Conservation (phyloP, 2,329 filamentous ascomycete species). For the Trichoderma afroharzianum region DNA sequence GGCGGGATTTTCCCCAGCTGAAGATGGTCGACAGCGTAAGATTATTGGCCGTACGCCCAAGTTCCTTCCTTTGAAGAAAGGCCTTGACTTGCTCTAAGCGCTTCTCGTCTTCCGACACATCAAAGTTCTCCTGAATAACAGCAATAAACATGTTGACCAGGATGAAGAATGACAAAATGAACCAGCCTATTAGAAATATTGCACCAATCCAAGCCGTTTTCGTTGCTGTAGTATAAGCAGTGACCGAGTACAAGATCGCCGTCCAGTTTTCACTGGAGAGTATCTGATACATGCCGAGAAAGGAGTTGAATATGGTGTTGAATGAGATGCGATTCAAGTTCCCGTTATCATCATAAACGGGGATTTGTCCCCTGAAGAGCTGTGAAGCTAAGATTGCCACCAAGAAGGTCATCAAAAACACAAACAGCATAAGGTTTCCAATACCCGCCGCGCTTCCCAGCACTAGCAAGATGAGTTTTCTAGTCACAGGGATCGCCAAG, state of each 20-base stretch:
- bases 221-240: slow-evolving; percentile 59
- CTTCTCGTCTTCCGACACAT: slow-evolving; percentile 97
- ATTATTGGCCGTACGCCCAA: slow-evolving; percentile 69
- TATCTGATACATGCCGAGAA: slow-evolving; percentile 96
- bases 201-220: slow-evolving; percentile 91
- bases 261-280: slow-evolving; percentile 98
- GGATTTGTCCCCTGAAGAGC: slow-evolving; percentile 84
- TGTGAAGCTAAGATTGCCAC: slow-evolving; percentile 91
- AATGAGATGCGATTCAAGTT: slow-evolving; percentile 71
- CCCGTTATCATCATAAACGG: slow-evolving; percentile 55
- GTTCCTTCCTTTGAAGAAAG: slow-evolving; percentile 86
- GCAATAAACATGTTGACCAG: slow-evolving; percentile 99
- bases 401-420: slow-evolving; percentile 92
- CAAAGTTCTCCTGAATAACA: slow-evolving; percentile 99
- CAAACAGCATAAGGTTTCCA: slow-evolving; percentile 89
- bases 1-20: slow-evolving; percentile 55
- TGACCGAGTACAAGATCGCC: slow-evolving; percentile 76
- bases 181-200: slow-evolving; percentile 90
- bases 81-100: slow-evolving; percentile 93
- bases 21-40: slow-evolving; percentile 72
- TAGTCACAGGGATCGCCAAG: slow-evolving; percentile 80
- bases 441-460: slow-evolving; percentile 90
- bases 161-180: slow-evolving; percentile 92
- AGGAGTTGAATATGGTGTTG: slow-evolving; percentile 88
- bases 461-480: slow-evolving; percentile 81